Base-by-base conservation (phyloP, 192 early-diverging fungal species). In the Linnemannia exigua region DNA sequence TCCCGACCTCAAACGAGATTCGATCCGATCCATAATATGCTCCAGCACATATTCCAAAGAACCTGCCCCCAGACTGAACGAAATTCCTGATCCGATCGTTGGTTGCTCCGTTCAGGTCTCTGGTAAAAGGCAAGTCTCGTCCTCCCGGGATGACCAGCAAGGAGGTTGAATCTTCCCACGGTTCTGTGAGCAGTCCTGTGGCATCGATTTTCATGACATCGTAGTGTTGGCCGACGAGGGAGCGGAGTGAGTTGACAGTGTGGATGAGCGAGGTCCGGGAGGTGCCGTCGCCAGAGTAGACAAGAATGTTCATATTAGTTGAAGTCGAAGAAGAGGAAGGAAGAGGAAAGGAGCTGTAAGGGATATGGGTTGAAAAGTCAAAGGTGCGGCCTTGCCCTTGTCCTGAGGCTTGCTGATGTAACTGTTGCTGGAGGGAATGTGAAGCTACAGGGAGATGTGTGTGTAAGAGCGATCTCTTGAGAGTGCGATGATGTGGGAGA, bases 91-190 rank as follows among this genome's bases (percentile, higher is more conserved):
- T 95, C 12, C 92, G 91, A 6, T 72, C 79, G 50, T 94, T 96
- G 61, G 88, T 88, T 19, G 80, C 77, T 20, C 93, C 94, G 38
- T 93, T 93, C 75, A 99, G 91, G 52, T 94, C 92, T 20, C 89
- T 79, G 36, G 95, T 90, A 79, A 96, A 98, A 0, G 96, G 96
- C 74, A 95, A 50, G 87, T 98, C 97, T 44, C 97, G 91, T 1
- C 97, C 97, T 54, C 98, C 97, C 0, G 97, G 97, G 38, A 99
- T 89, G n/a, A 99, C 97, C 2, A 99, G 80, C 73, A 97, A 80
- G 0, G 94, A 93, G 3, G 97, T 95, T 17, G 95, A 94, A 28
- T 91, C 92, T 88, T 96, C 93, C 97, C 97, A 99, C 11, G 98
- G 95, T 80, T 96, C 95, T 9, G 85, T 90, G 9, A 86, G 74